A percentile compares a stretch with the other conserved stretches of the same genome.
Evolutionary conservation across 306 rosid species (phyloP).

Genomic region (Luffa acutangula): DNA sequence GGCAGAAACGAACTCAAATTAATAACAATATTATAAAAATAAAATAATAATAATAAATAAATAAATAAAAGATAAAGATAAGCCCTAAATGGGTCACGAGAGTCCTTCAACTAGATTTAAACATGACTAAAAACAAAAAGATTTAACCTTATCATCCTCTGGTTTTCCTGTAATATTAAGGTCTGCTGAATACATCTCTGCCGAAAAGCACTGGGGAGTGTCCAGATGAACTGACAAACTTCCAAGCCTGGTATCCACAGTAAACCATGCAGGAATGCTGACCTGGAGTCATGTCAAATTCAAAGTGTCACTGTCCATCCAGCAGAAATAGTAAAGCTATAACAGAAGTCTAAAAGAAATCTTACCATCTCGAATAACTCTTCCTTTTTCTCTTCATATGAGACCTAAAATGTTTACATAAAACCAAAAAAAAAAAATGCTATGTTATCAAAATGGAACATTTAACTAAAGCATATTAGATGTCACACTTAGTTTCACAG

Average conservation of each 20-base stretch:
- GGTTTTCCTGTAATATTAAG: conserved; percentile 87
- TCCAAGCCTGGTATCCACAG: conserved; percentile 96
- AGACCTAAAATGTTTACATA: conserved; percentile 45
- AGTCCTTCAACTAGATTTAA: background rate
- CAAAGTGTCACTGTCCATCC: conserved; percentile 13
- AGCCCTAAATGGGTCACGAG: background rate
- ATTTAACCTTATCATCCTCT: conserved; percentile 89
- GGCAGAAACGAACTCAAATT: background rate
- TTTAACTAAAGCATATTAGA: background rate
- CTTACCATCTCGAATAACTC: conserved; percentile 92
- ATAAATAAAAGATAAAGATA: background rate
- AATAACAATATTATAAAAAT: no score
- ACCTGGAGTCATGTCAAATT: conserved; percentile 49
- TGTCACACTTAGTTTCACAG: background rate
- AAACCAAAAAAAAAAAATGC: conserved; percentile 12
- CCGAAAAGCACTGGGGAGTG: conserved; percentile 90
- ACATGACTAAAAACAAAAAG: conserved; percentile 5
- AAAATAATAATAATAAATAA: no score
- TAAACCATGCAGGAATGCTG: conserved; percentile 95
- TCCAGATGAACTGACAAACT: conserved; percentile 94
- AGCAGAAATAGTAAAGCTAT: conserved; percentile 9
- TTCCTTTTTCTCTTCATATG: conserved; percentile 84
- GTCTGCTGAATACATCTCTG: conserved; percentile 95
- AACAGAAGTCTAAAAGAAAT: conserved; percentile 12
- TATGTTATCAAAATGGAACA: background rate